Percentiles rank a stretch among this genome's conserved stretches.
Conservation (phyloP, 805 yeast species). For the Metschnikowia santaceciliae region DNA sequence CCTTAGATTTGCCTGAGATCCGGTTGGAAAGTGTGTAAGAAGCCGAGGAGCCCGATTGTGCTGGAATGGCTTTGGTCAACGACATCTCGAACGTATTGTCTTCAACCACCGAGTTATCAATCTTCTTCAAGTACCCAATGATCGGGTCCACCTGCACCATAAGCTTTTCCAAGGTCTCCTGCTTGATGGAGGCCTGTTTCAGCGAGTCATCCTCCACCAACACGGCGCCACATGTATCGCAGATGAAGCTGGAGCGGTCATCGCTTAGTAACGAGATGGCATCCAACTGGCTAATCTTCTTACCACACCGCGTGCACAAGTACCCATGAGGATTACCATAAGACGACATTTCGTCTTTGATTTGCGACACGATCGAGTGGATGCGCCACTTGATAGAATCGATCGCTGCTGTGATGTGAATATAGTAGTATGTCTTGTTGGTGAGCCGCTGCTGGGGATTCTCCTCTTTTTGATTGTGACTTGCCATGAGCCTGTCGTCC, state of each 20-base stretch:
- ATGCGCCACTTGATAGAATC: slow-evolving; percentile 97
- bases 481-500: slow-evolving; percentile 75
- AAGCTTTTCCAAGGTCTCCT: slow-evolving; percentile 72
- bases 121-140: slow-evolving; percentile 66
- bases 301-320: slow-evolving; percentile 80
- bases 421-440: slow-evolving; percentile 76
- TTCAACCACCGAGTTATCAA: slow-evolving; percentile 38
- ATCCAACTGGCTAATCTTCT: slow-evolving; percentile 80
- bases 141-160: slow-evolving; percentile 91
- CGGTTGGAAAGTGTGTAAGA: slow-evolving; percentile 61
- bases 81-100: slow-evolving; percentile 48
- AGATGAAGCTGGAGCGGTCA: slow-evolving; percentile 74
- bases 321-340: slow-evolving; percentile 92
- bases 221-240: slow-evolving; percentile 76
- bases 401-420: slow-evolving; percentile 88
- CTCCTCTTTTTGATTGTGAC: slow-evolving; percentile 65
- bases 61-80: slow-evolving; percentile 78
- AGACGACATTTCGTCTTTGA: slow-evolving; percentile 79
- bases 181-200: slow-evolving; percentile 74
- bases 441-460: slow-evolving; percentile 59
- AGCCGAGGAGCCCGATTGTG: slow-evolving; percentile 64
- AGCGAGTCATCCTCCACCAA: slow-evolving; percentile 86
- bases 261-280: slow-evolving; percentile 79
- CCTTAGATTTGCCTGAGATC: slow-evolving; percentile 29
- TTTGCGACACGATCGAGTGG: slow-evolving; percentile 72